Evolutionary conservation across 257 asterid genomes (phyloP), one percentile per base, ranked within the genome.

Genomic region (Anisodus tanguticus): DNA sequence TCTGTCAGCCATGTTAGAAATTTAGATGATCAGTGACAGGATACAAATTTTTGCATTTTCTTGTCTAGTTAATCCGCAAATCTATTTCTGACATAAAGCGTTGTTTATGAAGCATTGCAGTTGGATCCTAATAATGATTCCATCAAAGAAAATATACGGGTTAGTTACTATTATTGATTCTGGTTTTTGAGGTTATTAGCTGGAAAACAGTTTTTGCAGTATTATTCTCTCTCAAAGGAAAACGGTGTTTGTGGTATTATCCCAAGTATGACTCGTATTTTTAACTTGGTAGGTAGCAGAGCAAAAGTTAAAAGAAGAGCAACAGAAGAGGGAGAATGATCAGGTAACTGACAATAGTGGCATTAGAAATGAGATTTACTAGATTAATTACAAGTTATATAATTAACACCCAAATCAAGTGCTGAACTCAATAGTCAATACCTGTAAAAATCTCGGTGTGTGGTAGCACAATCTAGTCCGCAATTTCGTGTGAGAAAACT

Each of bases 141-240:
- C 2, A 90, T 93, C 83, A 93, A 85, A 87, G 96, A 94, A 86
- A 94, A 93, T 90, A 93, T 94, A 60, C 94, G 87, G 95, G 98
- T 94, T 85, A 80, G 98, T 91, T 83, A 67, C 63, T 85, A 78
- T 63, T 64, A 68, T 79, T 31, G 35, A 31, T 31, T 31, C 35
- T 31, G 35, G 35, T 81, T 77, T 49, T 51, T 58, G 74, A 69
- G 72, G 79, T 80, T 76, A 51, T 57, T 63, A 45, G 63, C 82
- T 81, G 57, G 80, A 63, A 79, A 68, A 69, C 22, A 78, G 66
- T 41, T 4, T 41, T 41, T 84, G 35, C 35, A 31, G 35, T 31
- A 31, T 31, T 31, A 26, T 1, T 31, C 35, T 31, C 35, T 31
- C 35, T 31, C 35, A 31, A 31, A 31, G 35, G 35, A 31, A 31